Conservation (phyloP, 768 basidiomycete genomes). For the Krasilnikovozyma curviuscula region DNA sequence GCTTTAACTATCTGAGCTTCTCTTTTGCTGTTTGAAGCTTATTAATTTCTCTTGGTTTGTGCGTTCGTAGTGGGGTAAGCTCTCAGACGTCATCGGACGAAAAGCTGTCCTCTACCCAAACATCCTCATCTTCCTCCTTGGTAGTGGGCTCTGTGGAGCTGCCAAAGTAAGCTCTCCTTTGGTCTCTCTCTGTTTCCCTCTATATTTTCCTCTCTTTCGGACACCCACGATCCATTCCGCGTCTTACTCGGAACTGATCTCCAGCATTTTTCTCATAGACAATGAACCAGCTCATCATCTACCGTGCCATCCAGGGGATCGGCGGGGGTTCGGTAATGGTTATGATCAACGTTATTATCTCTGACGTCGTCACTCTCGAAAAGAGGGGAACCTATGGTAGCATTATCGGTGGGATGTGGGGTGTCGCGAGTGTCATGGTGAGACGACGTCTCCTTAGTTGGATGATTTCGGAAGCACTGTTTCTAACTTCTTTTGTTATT, state of each 20-base stretch:
- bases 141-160: conserved; percentile 59
- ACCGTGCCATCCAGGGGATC: conserved; percentile 48
- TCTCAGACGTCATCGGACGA: conserved; percentile 61
- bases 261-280: too few species aligned
- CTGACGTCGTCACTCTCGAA: conserved; percentile 44
- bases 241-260: too few species aligned
- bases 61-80: too few species aligned
- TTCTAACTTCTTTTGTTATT: too few species aligned
- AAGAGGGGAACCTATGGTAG: not conserved
- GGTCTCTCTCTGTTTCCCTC: not conserved
- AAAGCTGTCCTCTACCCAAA: conserved; percentile 57
- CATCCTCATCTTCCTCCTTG: conserved; percentile 53
- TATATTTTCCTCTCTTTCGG: conserved; percentile 10
- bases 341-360: conserved; percentile 67
- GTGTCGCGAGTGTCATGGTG: not conserved
- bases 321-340: conserved; percentile 70
- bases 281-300: conserved; percentile 45
- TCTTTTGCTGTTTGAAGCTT: too few species aligned
- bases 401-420: not conserved
- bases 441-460: too few species aligned
- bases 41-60: too few species aligned
- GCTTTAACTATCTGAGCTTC: too few species aligned
- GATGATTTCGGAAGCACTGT: too few species aligned
- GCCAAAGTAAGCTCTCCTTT: conserved; percentile 37
- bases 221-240: too few species aligned